phyloP scores from a whole-genome alignment of 805 yeast genomes.

The Clavispora santaluciae region DNA sequence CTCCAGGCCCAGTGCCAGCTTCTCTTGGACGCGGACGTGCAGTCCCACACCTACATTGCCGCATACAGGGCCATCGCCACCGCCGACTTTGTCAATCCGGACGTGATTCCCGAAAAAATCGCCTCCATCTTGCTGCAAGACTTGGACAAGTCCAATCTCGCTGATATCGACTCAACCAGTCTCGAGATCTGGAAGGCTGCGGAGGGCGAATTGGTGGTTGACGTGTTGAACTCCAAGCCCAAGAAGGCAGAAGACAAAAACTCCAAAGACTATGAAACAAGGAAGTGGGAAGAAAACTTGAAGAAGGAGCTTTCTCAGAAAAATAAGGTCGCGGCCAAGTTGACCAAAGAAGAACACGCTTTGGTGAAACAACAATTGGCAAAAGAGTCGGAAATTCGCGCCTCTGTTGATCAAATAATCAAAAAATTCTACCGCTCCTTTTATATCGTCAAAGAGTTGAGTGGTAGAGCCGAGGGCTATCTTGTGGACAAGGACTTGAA shows the following conservation, averaged over 20 bases:
- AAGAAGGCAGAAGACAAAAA: conserved; percentile 58
- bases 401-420: conserved; percentile 35
- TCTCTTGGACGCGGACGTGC: conserved; percentile 20
- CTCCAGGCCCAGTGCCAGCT: conserved; percentile 16
- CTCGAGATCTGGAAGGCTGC: conserved; percentile 61
- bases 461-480: conserved; percentile 18
- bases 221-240: conserved; percentile 46
- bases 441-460: conserved; percentile 49
- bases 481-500: conserved; percentile 59
- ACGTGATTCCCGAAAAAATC: conserved; percentile 48
- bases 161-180: conserved; percentile 43
- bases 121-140: conserved; percentile 39
- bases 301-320: conserved; percentile 68
- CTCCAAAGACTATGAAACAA: conserved; percentile 77
- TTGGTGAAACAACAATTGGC: conserved; percentile 57
- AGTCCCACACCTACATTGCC: conserved; percentile 48
- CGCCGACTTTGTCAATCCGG: conserved; percentile 57
- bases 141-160: conserved; percentile 32
- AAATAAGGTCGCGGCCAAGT: conserved; percentile 40
- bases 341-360: conserved; percentile 72
- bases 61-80: conserved; percentile 34
- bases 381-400: conserved; percentile 57
- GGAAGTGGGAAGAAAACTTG: conserved; percentile 84
- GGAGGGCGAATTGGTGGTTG: conserved; percentile 66
- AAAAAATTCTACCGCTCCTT: conserved; percentile 45